Conservation (phyloP, 2,329 filamentous ascomycete genomes). For the Claviceps pusilla region DNA sequence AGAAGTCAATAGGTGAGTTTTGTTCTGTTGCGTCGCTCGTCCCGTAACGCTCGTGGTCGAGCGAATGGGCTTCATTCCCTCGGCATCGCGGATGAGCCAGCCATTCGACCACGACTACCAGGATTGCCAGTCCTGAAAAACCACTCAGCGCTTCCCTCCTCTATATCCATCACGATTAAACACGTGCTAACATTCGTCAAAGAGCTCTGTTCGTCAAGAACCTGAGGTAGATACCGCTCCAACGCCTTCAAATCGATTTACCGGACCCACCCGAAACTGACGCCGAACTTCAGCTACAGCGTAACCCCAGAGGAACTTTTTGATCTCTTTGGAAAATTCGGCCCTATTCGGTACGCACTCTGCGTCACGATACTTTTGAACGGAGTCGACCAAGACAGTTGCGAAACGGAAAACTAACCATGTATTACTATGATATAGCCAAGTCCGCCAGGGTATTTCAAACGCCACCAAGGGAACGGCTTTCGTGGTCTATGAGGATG, state of each 20-base stretch:
- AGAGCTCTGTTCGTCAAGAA: constrained; percentile 99
- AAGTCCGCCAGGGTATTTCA: constrained; percentile 96
- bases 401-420: constrained; percentile 4
- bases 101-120: constrained; percentile 1
- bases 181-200: constrained; percentile 19
- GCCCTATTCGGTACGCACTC: constrained; percentile 67
- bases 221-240: constrained; percentile 51
- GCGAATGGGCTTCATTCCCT: background rate
- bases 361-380: background rate
- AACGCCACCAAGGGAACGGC: constrained; percentile 96
- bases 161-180: background rate
- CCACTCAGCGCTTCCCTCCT: background rate
- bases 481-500: constrained; percentile 98
- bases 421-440: constrained; percentile 36
- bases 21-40: constrained; percentile 7
- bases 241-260: background rate
- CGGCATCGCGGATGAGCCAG: background rate
- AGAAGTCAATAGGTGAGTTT: constrained; percentile 86
- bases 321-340: constrained; percentile 96
- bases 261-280: constrained; percentile 1
- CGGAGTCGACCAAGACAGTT: background rate
- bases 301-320: constrained; percentile 96
- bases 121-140: background rate
- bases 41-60: constrained; percentile 1
- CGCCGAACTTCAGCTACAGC: constrained; percentile 64